Percentiles rank a stretch among this genome's conserved stretches.
These are phyloP conservation scores for Chrysoporthe puriensis DNA, from an alignment of 2,329 filamentous ascomycete species.

Conservation along the genomic window DNA sequence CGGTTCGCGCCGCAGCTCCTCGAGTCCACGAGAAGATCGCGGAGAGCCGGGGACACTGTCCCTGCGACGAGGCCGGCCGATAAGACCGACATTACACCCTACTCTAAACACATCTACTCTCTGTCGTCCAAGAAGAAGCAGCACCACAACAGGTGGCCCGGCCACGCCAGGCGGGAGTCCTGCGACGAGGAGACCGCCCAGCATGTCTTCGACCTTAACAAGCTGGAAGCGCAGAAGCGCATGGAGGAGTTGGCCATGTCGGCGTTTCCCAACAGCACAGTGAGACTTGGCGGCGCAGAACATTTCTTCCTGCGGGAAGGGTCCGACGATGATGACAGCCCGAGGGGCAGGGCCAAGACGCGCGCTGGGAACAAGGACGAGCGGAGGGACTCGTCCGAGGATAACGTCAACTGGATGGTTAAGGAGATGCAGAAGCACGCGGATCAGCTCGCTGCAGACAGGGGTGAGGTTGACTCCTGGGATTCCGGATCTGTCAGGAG, in stretches of 20 bases:
- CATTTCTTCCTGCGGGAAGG: conserved; percentile 72
- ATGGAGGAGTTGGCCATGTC: conserved; percentile 77
- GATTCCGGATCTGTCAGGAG: conserved; percentile 39
- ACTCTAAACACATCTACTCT: conserved; percentile 64
- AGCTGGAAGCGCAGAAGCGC: conserved; percentile 78
- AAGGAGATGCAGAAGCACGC: conserved; percentile 81
- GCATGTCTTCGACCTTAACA: conserved; percentile 79
- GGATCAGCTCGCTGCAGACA: conserved; percentile 57
- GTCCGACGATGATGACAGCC: conserved; percentile 57
- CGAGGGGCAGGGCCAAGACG: conserved; percentile 40
- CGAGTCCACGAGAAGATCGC: conserved; percentile 75
- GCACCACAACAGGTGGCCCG: conserved; percentile 44
- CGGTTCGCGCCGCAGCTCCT: conserved; percentile 79
- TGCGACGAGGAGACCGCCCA: conserved; percentile 77
- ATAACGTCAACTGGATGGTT: conserved; percentile 72
- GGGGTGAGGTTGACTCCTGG: conserved; percentile 35
- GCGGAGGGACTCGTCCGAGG: conserved; percentile 64
- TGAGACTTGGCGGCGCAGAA: conserved; percentile 70
- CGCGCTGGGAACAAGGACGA: conserved; percentile 35
- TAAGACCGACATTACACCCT: conserved; percentile 73
- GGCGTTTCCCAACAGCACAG: conserved; percentile 74
- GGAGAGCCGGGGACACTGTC: conserved; percentile 66
- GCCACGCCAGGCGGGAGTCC: conserved; percentile 63
- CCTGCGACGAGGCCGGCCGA: conserved; percentile 67
- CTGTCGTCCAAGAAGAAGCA: conserved; percentile 48